Conservation (phyloP, 129 eudicot species). For the Chrysanthemum makinoi region DNA sequence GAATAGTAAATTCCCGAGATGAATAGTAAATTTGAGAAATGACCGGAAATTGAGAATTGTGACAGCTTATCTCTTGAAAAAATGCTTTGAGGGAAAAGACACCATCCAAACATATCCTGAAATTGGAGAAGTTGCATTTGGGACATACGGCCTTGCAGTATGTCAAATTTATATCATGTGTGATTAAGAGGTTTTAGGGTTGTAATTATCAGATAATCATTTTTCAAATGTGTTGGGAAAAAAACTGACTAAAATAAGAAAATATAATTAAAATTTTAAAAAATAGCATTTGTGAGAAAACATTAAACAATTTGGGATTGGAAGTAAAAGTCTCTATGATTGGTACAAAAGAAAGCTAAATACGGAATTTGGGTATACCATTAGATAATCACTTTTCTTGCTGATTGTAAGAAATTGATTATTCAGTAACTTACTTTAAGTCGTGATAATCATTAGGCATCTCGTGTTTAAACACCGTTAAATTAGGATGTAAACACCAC, state of each 20-base stretch:
- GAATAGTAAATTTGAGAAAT: too few species aligned
- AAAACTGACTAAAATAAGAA: background rate
- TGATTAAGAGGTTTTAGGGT: background rate
- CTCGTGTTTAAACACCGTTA: too few species aligned
- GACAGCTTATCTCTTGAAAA: conserved; percentile 79
- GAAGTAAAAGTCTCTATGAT: background rate
- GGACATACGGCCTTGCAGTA: conserved; percentile 87
- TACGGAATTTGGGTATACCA: background rate
- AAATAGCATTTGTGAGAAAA: background rate
- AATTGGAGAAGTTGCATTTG: conserved; percentile 96
- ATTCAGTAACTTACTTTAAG: background rate
- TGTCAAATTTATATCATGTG: conserved; percentile 21
- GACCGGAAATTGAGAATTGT: too few species aligned
- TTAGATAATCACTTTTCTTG: background rate
- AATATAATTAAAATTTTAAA: background rate
- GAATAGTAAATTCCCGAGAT: too few species aligned
- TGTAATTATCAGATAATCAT: background rate
- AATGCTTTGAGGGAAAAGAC: conserved; percentile 70
- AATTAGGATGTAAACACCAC: too few species aligned
- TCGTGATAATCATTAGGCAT: background rate
- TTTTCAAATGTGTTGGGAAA: too few species aligned
- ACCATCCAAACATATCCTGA: conserved; percentile 69
- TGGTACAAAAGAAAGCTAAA: background rate
- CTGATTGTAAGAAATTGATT: background rate
- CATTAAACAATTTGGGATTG: background rate